These are phyloP conservation scores for Saccharomyces pastorianus DNA, from an alignment of 1,139 yeast species.

Conservation along the genomic window DNA sequence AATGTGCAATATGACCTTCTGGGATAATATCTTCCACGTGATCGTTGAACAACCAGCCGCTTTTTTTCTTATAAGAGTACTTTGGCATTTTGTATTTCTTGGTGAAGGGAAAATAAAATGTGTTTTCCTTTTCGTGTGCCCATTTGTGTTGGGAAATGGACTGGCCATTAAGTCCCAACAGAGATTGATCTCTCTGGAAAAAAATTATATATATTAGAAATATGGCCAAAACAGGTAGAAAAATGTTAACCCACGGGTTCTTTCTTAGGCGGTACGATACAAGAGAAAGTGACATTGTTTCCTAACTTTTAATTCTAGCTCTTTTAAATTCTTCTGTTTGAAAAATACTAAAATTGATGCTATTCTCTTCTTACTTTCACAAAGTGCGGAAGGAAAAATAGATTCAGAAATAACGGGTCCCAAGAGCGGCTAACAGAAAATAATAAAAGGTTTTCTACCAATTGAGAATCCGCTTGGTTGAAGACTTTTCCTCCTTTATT, in stretches of 20 bases:
- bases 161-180: conserved; percentile 20
- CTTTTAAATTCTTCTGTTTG: background rate
- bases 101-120: conserved; percentile 31
- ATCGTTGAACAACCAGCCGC: conserved; percentile 43
- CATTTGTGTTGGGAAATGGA: conserved; percentile 28
- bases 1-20: conserved; percentile 75
- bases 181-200: conserved; percentile 18
- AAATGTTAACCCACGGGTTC: conserved; percentile 19
- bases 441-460: background rate
- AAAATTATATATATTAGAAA: conserved; percentile 17
- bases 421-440: background rate
- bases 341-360: background rate
- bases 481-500: background rate
- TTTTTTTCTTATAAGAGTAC: conserved; percentile 42
- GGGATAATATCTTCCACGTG: conserved; percentile 44
- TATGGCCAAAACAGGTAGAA: conserved; percentile 20
- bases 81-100: conserved; percentile 31
- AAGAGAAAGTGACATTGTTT: conserved; percentile 3
- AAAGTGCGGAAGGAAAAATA: background rate
- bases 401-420: background rate
- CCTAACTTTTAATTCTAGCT: conserved; percentile 3
- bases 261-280: conserved; percentile 24
- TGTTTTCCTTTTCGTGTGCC: conserved; percentile 31
- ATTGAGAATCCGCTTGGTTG: background rate
- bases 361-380: background rate